Evolutionary conservation across 495 filamentous ascomycete species (phyloP), one percentile per base, ranked within the genome.

Genomic region (Hypoxylon fuscum): DNA sequence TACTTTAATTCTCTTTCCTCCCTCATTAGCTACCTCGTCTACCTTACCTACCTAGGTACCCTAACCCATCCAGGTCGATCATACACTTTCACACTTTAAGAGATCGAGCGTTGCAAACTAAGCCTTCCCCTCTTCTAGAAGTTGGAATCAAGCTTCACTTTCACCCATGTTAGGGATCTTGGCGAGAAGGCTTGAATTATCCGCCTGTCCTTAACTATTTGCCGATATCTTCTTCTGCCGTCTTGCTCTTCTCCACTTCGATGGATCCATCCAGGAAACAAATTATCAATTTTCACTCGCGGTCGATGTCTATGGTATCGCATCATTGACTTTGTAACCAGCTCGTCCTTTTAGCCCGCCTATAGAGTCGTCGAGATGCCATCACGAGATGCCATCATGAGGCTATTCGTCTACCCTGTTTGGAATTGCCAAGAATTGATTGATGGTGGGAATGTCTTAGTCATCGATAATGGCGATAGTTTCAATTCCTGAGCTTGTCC

Each of bases 121-220:
- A 45, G 52, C 22, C 32, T 52, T 51, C 59, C 64, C 64, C 64
- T 54, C 52, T 43, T 67, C 22, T 61, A 27, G 47, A 47, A 57
- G 42, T 50, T 51, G 1, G 48, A 64, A 49, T 64, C 43, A 59
- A 64, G 61, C 59, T 68, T 66, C 58, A 40, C 60, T 37, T 50
- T 55, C 29, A 23, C 62, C 18, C 43, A 48, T n/a, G n/a, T 51
- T 27, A 12, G 31, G 41, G 38, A 5, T 57, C 67, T 70, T 70
- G 63, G 62, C 63, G 59, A 52, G 45, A 57, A 66, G 51, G 58
- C 58, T 65, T 69, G 65, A 66, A 66, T 69, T 58, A 68, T 63
- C 62, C 61, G 50, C 11, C 41, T 34, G 12, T 20, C 45, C 27
- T n/a, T 45, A 37, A 48, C 41, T 38, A 68, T 55, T 43, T 68